Evolutionary conservation across 768 basidiomycete species (phyloP), one percentile per base, ranked within the genome.

Genomic region (Tylopilus cervinicoccineus): DNA sequence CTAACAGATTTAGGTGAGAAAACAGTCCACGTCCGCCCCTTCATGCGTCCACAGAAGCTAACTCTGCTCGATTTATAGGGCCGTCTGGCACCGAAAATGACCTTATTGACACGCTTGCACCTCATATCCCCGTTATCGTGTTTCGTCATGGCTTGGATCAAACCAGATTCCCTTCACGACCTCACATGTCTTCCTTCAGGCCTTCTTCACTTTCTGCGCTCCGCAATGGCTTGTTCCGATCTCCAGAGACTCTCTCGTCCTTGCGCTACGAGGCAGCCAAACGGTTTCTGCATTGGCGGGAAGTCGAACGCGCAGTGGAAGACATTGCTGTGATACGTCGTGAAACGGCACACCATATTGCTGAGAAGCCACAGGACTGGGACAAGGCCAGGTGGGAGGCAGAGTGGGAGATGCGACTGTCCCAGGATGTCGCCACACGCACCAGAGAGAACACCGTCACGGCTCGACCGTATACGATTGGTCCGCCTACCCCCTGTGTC

Each of bases 271-370:
- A 87, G 63, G 84, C 84, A 0, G 74, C 80, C 0, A 83, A 86
- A 48, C 76, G 86, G 17, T 88, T 86, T 64, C 62, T 86, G 47
- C 76, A 78, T 26, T 88, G 86, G 86, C 71, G 83, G 27, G 86
- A 86, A 60, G 77, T 87, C 23, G 81, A 85, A 52, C 72, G 75
- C 17, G 77, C 76, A 11, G 76, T 79, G 6, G 72, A 74, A 49
- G 67, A 67, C 29, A 70, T 81, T 33, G 68, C 67, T 29, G 59
- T 53, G 43, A 54, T 51, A 4, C 64, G 58, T 45, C 64, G 66
- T 4, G 67, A 64, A 48, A 64, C 48, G 6, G 38, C 43, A 19
- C 47, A 46, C 14, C 51, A 52, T 44, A 38, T 61, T 17, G 56
- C 53, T 44, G 62, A 50, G 60, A 62, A 45, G 47, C 24, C 47